Evolutionary conservation across 2,329 filamentous ascomycete genomes (phyloP), one percentile per base, ranked within the genome.

Genomic region (Grosmannia clavigera): DNA sequence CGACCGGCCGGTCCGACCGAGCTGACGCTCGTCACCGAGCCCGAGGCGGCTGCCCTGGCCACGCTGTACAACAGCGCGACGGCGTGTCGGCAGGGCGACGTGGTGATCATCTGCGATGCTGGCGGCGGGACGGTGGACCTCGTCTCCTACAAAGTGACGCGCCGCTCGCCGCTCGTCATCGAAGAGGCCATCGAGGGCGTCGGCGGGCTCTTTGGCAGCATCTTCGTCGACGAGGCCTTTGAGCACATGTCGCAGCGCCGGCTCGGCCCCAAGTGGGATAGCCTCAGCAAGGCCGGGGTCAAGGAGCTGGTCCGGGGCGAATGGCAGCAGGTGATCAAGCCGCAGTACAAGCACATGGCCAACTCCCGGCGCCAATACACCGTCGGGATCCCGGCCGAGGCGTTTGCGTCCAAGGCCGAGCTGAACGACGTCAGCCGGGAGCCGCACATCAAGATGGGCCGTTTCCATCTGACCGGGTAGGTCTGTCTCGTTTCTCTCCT

Each of bases 201-300:
- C 6, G 78, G 78, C 10, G 77, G 74, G 1, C 72, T 76, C 61
- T 81, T 76, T 60, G 79, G 78, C 29, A 78, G 76, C 3, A 74
- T 76, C 1, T 76, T 78, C 63, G 69, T 81, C 60, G 78, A 80
- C 61, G 71, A 75, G 65, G 70, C 76, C 22, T 81, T 81, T 62
- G 69, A 71, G 35, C 71, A 75, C 29, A 76, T 76, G 61, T 66
- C 79, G 22, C 74, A 73, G 60, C 68, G 72, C 16, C 76, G 74
- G 31, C 71, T 81, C n/a, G 75, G 75, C 12, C 68, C 73, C 2
- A 73, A 75, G 61, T 77, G 74, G 57, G 72, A 75, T 55, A 73
- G 75, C 53, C 72, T 74, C n/a, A 67, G 74, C 10, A 67, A 78
- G 48, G 68, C 73, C 0, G 64, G 68, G 35, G 75, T 78, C 62